Base-by-base conservation (phyloP, 1,284 basidiomycete genomes). In the Austroboletus olivaceoglutinosus region DNA sequence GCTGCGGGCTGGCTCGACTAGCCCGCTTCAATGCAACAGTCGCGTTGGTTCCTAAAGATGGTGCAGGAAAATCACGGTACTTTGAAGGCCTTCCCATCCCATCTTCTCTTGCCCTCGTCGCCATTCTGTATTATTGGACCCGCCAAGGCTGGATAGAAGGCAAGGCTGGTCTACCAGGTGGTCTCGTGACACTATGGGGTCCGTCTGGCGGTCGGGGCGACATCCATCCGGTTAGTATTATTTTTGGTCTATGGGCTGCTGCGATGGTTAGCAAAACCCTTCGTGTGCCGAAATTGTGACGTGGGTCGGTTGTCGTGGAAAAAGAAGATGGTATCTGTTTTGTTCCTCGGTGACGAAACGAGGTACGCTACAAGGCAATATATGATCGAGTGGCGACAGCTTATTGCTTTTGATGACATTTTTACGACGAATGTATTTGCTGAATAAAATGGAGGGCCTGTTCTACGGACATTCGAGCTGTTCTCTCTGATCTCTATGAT, bases 1-100 rank as follows among this genome's bases (percentile, higher is more conserved):
- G 96, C 65, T 92, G 90, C 67, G 97, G 97, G 34, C 84, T 99
- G 48, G 97, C 97, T 21, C 86, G 96, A 43, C 85, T 99, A 43
- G 96, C 96, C 8, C 85, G 97, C 36, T 99, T 98, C 81, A 99
- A 99, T 70, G 97, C 95, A 13, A 99, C 97, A 0, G 95, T 97
- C 45, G 97, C 97, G 2, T 77, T 93, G 42, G 81, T 98, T 25
- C 97, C 97, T 1, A 94, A 96, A 69, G 92, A 96, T 66, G 71
- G 70, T 6, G 77, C 77, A 25, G 96, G 97, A 47, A 99, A 98
- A 69, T 81, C 90, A 16, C 86, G 86, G 65, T 98, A 96, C 74
- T 99, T 99, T 70, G 96, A 99, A 72, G 97, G 96, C 7, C 78
- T 99, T 21, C 97, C 97, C 16, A 99, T 99, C 55, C 97, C 97